Evolutionary conservation across 805 yeast species (phyloP), one percentile per base, ranked within the genome.

Genomic region (Tanozyma kutaoensis): DNA sequence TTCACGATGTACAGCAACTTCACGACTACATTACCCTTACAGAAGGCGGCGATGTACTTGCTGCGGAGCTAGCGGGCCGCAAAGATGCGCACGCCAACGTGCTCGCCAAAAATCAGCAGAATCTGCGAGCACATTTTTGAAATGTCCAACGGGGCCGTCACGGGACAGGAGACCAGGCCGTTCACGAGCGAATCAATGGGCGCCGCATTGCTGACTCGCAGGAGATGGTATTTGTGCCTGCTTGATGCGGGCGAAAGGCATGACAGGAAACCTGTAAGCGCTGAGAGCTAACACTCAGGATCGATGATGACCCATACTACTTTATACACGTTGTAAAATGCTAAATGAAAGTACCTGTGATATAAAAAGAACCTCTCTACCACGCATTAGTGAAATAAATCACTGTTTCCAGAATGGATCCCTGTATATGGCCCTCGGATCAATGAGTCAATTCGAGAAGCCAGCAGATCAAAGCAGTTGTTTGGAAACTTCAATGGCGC

Each of bases 1-100:
- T 88, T 91, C 8, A 79, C 38, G 9, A 88, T 56, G 43, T 91
- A 91, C 72, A 91, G 69, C 21, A 73, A 48, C 36, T 84, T 84
- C 0, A 97, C 98, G 0, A 97, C 94, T 0, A 82, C 64, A 45
- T 91, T 91, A 0, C 98, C 98, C 47, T 85, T 86, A 96, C 97
- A 91, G 12, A 88, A 58, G 0, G 84, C 88, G 10, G 49, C 33
- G 1, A 76, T 22, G 1, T 94, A 93, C 48, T 88, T 97, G 19
- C 69, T 60, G 12, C 48, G 45, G 1, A 65, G 35, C 2, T 84
- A 63, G 2, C 56, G 47, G 10, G 33, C 35, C 25, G 70, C 46
- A 0, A 75, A 58, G 12, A 46, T 30, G 12, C 9, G 9, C 5
- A 20, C 10, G 12, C 12, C n/a, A 11, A 6, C 9, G 12, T 28